A percentile compares a stretch with the other conserved stretches of the same genome.
phyloP scores from a whole-genome alignment of 805 yeast genomes.

The Saccharomycopsis javanensis region DNA sequence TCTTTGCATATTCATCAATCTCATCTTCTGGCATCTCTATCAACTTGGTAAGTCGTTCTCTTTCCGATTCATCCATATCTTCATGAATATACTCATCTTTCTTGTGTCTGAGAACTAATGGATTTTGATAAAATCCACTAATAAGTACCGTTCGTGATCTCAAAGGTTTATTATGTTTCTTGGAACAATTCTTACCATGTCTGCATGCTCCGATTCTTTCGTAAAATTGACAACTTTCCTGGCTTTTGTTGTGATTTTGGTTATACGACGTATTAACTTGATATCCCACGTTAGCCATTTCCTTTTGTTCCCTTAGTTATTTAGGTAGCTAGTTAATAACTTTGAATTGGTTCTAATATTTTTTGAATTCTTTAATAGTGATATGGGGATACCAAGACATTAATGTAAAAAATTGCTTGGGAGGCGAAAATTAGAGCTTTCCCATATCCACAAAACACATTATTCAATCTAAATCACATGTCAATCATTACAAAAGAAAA shows the following conservation, averaged over 20 bases:
- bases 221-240: constrained; percentile 36
- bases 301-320: neutral
- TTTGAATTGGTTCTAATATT: no score
- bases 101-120: constrained; percentile 29
- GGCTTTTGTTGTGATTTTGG: neutral
- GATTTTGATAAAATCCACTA: constrained; percentile 56
- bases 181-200: constrained; percentile 81
- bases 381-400: no score
- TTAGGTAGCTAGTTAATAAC: no score
- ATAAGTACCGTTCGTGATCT: constrained; percentile 56
- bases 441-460: no score
- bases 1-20: constrained; percentile 42
- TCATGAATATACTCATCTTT: neutral
- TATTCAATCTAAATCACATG: no score
- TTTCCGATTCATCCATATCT: constrained; percentile 5
- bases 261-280: neutral
- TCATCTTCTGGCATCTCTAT: constrained; percentile 22
- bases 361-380: no score
- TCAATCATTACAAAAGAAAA: no score
- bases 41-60: constrained; percentile 21
- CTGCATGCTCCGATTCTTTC: constrained; percentile 86
- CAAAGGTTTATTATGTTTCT: constrained; percentile 59
- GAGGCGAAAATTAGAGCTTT: no score
- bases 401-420: no score
- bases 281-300: neutral